Percentiles rank a stretch among this genome's conserved stretches.
Evolutionary conservation across 2,329 filamentous ascomycete species (phyloP).

Genomic region (Akanthomyces uredinophilus): DNA sequence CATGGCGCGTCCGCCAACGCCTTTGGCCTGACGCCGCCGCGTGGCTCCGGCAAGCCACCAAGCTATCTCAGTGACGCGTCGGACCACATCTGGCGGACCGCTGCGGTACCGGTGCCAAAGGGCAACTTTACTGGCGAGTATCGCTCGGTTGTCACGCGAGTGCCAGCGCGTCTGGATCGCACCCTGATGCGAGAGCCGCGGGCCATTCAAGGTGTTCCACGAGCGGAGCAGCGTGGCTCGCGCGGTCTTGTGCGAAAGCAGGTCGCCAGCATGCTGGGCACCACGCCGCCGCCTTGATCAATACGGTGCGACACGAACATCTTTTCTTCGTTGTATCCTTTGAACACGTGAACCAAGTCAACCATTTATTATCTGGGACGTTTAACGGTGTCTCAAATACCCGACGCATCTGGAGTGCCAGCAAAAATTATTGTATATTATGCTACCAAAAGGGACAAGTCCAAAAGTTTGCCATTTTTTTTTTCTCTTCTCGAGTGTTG

Average conservation of each 20-base stretch:
- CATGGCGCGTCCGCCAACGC: conserved; percentile 44
- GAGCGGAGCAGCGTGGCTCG: conserved; percentile 47
- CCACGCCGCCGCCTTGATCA: conserved; percentile 33
- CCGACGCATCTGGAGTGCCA: not conserved
- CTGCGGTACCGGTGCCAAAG: conserved; percentile 54
- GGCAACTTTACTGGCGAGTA: conserved; percentile 61
- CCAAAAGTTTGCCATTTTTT: conserved; percentile 2
- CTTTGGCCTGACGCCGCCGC: conserved; percentile 32
- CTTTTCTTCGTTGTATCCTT: not conserved
- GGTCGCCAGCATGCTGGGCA: conserved; percentile 45
- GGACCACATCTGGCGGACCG: conserved; percentile 75
- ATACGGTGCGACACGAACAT: not conserved
- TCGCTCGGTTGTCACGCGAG: conserved; percentile 54
- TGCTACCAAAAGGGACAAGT: not conserved
- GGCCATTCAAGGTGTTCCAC: conserved; percentile 81
- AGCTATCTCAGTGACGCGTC: conserved; percentile 66
- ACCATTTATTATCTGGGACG: not conserved
- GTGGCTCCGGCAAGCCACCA: conserved; percentile 37
- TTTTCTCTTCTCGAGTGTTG: not conserved
- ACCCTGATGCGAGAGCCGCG: conserved; percentile 88
- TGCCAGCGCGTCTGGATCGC: conserved; percentile 79
- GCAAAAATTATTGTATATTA: conserved; percentile 8
- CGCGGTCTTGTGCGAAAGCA: conserved; percentile 52
- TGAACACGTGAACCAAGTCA: not conserved
- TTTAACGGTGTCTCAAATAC: not conserved